Percentiles rank a stretch among this genome's conserved stretches.
These are phyloP conservation scores for Aspergillus floridensis DNA, from an alignment of 2,329 filamentous ascomycete species.

Conservation along the genomic window DNA sequence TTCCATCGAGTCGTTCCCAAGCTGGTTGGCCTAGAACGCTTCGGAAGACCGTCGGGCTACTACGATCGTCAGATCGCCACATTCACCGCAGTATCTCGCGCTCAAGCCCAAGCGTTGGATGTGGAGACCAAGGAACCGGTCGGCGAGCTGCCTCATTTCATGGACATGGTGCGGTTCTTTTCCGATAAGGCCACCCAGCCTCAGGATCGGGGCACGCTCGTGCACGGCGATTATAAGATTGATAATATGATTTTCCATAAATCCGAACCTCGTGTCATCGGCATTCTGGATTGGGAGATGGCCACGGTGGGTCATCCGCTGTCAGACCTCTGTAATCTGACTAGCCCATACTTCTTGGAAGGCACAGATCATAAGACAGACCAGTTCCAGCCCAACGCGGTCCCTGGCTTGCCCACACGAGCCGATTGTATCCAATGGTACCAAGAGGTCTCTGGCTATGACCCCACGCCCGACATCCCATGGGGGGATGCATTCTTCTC, in stretches of 20 bases:
- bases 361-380: slow-evolving; percentile 37
- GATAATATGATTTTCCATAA: slow-evolving; percentile 88
- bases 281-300: slow-evolving; percentile 98
- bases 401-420: slow-evolving; percentile 64
- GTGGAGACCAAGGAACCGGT: slow-evolving; percentile 73
- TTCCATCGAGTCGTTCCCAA: slow-evolving; percentile 73
- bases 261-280: slow-evolving; percentile 82
- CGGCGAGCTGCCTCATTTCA: slow-evolving; percentile 78
- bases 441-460: slow-evolving; percentile 65
- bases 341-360: slow-evolving; percentile 39
- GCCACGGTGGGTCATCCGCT: slow-evolving; percentile 95
- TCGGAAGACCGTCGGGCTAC: slow-evolving; percentile 73
- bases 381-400: slow-evolving; percentile 60
- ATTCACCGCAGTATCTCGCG: slow-evolving; percentile 72
- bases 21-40: slow-evolving; percentile 66
- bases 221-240: slow-evolving; percentile 97
- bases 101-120: slow-evolving; percentile 73
- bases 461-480: slow-evolving; percentile 57
- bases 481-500: slow-evolving; percentile 65
- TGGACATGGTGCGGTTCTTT: slow-evolving; percentile 78
- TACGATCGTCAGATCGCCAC: slow-evolving; percentile 84
- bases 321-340: slow-evolving; percentile 82
- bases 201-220: slow-evolving; percentile 70
- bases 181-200: slow-evolving; percentile 67
- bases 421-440: slow-evolving; percentile 66